Percentiles rank a stretch among this genome's conserved stretches.
phyloP scores from a whole-genome alignment of 257 asterid genomes.

The Striga asiatica region DNA sequence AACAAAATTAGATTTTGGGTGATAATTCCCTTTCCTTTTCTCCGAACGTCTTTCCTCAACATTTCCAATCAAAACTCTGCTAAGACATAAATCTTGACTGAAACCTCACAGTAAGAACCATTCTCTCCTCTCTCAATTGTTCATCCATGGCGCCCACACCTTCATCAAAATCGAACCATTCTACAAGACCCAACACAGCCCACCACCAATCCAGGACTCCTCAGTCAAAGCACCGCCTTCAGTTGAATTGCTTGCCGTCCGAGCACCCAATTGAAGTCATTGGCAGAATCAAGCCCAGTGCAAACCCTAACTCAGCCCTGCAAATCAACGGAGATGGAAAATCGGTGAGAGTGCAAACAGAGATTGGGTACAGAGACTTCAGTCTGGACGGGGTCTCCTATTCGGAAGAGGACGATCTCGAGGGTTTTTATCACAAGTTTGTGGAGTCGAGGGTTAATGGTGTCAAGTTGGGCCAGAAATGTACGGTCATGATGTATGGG shows the following conservation, averaged over 20 bases:
- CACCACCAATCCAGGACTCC: slow-evolving; percentile 53
- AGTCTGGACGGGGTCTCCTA: slow-evolving; percentile 70
- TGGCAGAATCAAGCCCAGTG: slow-evolving; percentile 43
- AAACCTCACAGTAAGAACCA: no score
- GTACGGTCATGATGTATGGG: slow-evolving; percentile 96
- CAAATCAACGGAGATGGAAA: slow-evolving; percentile 42
- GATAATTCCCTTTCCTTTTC: no score
- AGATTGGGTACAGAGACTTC: slow-evolving; percentile 73
- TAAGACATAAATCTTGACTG: no score
- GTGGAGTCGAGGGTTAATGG: slow-evolving; percentile 71
- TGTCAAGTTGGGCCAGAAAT: slow-evolving; percentile 69
- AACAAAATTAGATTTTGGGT: slow-evolving; percentile 1
- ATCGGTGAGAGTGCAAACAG: slow-evolving; percentile 59
- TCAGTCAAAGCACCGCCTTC: slow-evolving; percentile 46
- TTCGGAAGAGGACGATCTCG: slow-evolving; percentile 74
- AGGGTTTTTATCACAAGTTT: slow-evolving; percentile 57
- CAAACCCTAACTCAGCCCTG: slow-evolving; percentile 27
- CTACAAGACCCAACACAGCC: slow-evolving; percentile 31
- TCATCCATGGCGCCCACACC: slow-evolving; percentile 27
- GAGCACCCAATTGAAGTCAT: slow-evolving; percentile 95
- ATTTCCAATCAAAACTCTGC: no score
- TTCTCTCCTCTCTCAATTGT: neutral
- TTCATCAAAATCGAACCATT: slow-evolving; percentile 20
- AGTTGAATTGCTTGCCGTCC: slow-evolving; percentile 35
- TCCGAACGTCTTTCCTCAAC: neutral